Evolutionary conservation across 1,284 basidiomycete genomes (phyloP).

Genomic region (Marasmius sp.): DNA sequence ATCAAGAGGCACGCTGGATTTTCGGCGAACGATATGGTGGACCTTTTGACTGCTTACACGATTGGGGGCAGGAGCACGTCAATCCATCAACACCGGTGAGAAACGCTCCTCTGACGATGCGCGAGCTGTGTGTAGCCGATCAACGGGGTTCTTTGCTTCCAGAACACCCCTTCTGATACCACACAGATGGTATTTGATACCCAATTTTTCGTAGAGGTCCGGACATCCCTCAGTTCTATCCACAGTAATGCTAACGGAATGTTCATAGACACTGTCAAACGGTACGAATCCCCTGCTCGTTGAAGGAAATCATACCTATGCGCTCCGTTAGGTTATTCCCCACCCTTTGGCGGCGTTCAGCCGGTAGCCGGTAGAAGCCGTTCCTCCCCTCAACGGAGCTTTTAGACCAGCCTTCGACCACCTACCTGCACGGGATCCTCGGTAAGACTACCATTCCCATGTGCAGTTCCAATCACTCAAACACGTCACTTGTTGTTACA

Average conservation of each 20-base stretch:
- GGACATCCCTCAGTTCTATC: too few relatives aligned
- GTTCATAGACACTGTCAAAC: background rate
- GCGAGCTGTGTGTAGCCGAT: too few relatives aligned
- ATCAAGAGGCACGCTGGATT: constrained; percentile 40
- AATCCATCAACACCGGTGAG: background rate
- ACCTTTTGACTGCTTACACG: constrained; percentile 36
- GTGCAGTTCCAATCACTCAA: background rate
- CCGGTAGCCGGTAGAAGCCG: constrained; percentile 27
- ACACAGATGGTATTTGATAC: constrained; percentile 34
- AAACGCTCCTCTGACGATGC: too few relatives aligned
- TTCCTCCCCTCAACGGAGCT: constrained; percentile 29
- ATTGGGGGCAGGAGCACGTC: constrained; percentile 29
- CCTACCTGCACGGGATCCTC: constrained; percentile 1
- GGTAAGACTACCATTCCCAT: background rate
- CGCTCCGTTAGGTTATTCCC: constrained; percentile 30
- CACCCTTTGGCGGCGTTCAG: constrained; percentile 27
- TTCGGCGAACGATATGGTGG: constrained; percentile 34
- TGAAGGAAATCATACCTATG: background rate
- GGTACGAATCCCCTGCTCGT: background rate
- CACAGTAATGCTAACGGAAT: too few relatives aligned
- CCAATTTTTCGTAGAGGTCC: constrained; percentile 40
- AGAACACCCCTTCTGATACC: constrained; percentile 30
- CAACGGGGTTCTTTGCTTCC: too few relatives aligned
- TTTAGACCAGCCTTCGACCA: constrained; percentile 36
- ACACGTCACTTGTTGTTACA: constrained; percentile 16